A percentile compares a stretch with the other conserved stretches of the same genome.
phyloP scores from a whole-genome alignment of 148 eudicot species.

The Rhododendron ovatum region DNA sequence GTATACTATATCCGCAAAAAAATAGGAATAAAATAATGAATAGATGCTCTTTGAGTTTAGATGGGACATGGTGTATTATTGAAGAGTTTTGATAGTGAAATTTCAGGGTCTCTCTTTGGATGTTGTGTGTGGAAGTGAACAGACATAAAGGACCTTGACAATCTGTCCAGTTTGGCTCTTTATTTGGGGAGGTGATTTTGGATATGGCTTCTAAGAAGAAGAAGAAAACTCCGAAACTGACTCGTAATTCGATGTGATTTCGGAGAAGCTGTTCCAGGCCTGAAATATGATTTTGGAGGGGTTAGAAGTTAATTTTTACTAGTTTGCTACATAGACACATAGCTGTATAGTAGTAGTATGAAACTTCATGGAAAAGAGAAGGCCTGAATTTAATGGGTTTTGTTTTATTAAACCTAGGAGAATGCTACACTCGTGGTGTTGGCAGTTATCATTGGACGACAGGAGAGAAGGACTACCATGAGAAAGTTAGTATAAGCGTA shows the following conservation, averaged over 20 bases:
- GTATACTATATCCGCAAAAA: too few relatives aligned
- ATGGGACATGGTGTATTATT: not conserved
- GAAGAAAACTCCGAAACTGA: not conserved
- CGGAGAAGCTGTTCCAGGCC: too few relatives aligned
- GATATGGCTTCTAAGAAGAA: not conserved
- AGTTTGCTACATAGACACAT: not conserved
- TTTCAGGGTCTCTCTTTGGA: not conserved
- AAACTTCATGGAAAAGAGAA: not conserved
- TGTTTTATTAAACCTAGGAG: not conserved
- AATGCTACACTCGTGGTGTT: not conserved
- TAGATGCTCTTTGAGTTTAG: not conserved
- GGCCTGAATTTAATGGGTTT: not conserved
- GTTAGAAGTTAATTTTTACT: too few relatives aligned
- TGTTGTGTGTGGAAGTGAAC: not conserved
- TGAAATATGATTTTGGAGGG: too few relatives aligned
- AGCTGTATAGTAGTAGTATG: too few relatives aligned
- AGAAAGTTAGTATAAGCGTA: too few relatives aligned
- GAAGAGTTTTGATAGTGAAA: not conserved
- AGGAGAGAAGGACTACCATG: too few relatives aligned
- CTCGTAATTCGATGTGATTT: not conserved
- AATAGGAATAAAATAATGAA: not conserved
- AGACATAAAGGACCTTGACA: not conserved
- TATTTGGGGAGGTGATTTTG: not conserved
- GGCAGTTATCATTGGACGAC: too few relatives aligned
- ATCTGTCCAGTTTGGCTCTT: not conserved